phyloP scores from a whole-genome alignment of 139 green algal species.

The Mesostigma viride region DNA sequence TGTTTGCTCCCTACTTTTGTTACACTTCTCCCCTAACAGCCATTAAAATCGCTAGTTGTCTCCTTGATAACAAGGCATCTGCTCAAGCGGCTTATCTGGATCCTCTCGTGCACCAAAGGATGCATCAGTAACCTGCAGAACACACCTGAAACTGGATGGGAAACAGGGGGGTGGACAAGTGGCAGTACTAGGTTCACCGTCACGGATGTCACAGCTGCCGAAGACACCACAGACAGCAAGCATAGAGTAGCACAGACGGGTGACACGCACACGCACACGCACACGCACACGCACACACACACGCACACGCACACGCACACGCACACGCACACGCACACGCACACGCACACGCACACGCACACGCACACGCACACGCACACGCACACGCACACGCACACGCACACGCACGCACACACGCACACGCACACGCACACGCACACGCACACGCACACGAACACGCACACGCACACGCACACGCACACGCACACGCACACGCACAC shows the following conservation, averaged over 20 bases:
- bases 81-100: not conserved
- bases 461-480: not conserved
- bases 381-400: not conserved
- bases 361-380: not conserved
- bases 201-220: not conserved
- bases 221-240: not conserved
- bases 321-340: not conserved
- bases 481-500: not conserved
- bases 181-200: not conserved
- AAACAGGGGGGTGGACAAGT: not conserved
- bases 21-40: not conserved
- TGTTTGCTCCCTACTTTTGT: no score
- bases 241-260: not conserved
- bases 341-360: not conserved
- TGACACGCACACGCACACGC: not conserved
- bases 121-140: not conserved
- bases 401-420: not conserved
- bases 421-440: not conserved
- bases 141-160: not conserved
- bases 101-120: not conserved
- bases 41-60: not conserved
- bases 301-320: not conserved
- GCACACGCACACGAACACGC: no score
- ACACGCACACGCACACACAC: not conserved
- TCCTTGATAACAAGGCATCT: not conserved